These are phyloP conservation scores for Populus alba DNA, from an alignment of 345 rosid species.

Conservation along the genomic window DNA sequence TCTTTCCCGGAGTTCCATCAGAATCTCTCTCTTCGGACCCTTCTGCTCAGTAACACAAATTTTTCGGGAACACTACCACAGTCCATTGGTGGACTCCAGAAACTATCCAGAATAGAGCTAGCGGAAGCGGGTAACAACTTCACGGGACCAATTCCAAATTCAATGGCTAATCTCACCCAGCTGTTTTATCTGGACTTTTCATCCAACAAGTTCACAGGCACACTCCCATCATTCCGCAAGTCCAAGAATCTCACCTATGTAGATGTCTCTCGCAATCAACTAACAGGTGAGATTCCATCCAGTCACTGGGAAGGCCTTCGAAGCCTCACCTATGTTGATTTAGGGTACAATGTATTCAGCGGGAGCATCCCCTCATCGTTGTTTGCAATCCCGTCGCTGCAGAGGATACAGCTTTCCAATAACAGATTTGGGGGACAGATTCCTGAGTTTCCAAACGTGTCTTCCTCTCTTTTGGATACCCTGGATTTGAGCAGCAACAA, in stretches of 20 bases:
- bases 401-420: slow-evolving; percentile 17
- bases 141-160: slow-evolving; percentile 28
- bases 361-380: slow-evolving; percentile 36
- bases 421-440: slow-evolving; percentile 33
- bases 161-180: slow-evolving; percentile 19
- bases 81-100: slow-evolving; percentile 27
- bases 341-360: slow-evolving; percentile 25
- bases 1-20: slow-evolving; percentile 5
- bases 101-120: slow-evolving; percentile 21
- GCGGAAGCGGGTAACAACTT: slow-evolving; percentile 6
- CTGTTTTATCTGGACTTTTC: slow-evolving; percentile 37
- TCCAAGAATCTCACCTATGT: slow-evolving; percentile 25
- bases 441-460: background rate
- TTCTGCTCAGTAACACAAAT: slow-evolving; percentile 24
- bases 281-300: slow-evolving; percentile 28
- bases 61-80: slow-evolving; percentile 38
- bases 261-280: slow-evolving; percentile 26
- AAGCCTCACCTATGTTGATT: slow-evolving; percentile 30
- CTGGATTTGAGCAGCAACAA: slow-evolving; percentile 46
- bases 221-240: slow-evolving; percentile 24
- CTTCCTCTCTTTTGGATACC: slow-evolving; percentile 10
- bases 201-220: slow-evolving; percentile 28
- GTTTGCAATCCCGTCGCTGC: slow-evolving; percentile 16
- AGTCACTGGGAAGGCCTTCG: slow-evolving; percentile 24
- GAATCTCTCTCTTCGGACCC: slow-evolving; percentile 20